A percentile compares a stretch with the other conserved stretches of the same genome.
Conservation (phyloP, 1,139 yeast species). For the Hanseniaspora sp. region DNA sequence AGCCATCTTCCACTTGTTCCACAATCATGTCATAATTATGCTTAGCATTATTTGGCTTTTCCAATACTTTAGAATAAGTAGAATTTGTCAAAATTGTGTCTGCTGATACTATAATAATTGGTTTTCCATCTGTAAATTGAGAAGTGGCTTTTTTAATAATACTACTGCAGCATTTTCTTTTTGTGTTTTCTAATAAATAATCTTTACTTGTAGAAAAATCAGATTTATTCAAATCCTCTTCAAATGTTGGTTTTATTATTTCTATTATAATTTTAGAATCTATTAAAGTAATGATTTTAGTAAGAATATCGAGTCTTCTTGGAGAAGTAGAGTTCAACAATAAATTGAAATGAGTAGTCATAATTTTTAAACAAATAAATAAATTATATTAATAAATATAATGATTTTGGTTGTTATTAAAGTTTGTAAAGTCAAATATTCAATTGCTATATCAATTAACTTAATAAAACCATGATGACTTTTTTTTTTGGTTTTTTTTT, state of each 20-base stretch:
- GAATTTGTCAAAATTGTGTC: conserved; percentile 82
- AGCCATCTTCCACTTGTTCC: conserved; percentile 33
- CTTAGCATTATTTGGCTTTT: conserved; percentile 55
- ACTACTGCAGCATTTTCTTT: background rate
- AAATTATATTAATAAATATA: too few species aligned
- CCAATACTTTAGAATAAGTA: conserved; percentile 46
- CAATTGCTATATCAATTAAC: too few species aligned
- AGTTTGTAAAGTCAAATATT: too few species aligned
- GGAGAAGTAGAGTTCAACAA: conserved; percentile 80
- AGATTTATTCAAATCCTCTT: conserved; percentile 58
- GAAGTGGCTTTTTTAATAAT: background rate
- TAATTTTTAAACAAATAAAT: background rate
- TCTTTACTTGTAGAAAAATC: conserved; percentile 13
- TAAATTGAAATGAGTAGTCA: conserved; percentile 31
- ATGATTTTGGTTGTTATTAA: too few species aligned
- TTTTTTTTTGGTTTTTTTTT: too few species aligned
- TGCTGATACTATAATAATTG: conserved; percentile 39
- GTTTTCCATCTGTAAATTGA: conserved; percentile 3
- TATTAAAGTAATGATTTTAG: conserved; percentile 46
- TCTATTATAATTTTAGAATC: conserved; percentile 40
- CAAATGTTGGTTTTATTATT: conserved; percentile 38
- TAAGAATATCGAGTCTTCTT: conserved; percentile 57
- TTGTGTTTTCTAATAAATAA: conserved; percentile 9
- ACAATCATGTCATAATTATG: conserved; percentile 43
- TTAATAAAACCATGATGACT: too few species aligned